These are phyloP conservation scores for Graphilbum sp. DNA, from an alignment of 2,329 filamentous ascomycete species.

Conservation along the genomic window DNA sequence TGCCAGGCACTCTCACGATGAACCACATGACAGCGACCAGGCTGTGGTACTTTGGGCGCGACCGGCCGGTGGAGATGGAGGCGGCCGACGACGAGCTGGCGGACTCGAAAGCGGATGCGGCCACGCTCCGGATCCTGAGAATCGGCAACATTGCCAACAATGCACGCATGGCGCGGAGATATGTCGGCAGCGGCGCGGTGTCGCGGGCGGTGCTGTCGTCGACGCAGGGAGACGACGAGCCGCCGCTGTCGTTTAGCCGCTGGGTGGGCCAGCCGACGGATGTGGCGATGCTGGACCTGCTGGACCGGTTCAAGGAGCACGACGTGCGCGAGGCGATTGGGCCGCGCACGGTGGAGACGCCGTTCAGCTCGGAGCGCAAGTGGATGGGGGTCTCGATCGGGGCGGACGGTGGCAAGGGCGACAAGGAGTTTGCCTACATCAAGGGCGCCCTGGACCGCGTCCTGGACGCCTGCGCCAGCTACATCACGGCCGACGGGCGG, in stretches of 20 bases:
- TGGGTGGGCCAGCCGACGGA: constrained; percentile 97
- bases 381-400: constrained; percentile 97
- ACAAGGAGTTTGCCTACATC: constrained; percentile 77
- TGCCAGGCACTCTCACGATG: constrained; percentile 67
- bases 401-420: constrained; percentile 28
- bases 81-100: constrained; percentile 36
- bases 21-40: constrained; percentile 98
- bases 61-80: constrained; percentile 33
- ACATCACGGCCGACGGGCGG: constrained; percentile 68
- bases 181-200: constrained; percentile 53
- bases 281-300: constrained; percentile 85
- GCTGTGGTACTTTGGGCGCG: constrained; percentile 80
- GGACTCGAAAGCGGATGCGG: constrained; percentile 48
- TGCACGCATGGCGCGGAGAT: constrained; percentile 58
- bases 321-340: constrained; percentile 79
- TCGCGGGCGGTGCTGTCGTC: constrained; percentile 74
- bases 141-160: constrained; percentile 97
- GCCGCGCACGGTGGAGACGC: constrained; percentile 67
- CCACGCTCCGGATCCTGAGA: constrained; percentile 65
- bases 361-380: constrained; percentile 93
- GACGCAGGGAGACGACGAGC: constrained; percentile 50
- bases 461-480: constrained; percentile 75
- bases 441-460: constrained; percentile 89
- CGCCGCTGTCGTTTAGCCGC: constrained; percentile 49
- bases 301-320: constrained; percentile 82